Base-by-base conservation (phyloP, 1,139 yeast species). In the Meyerozyma carpophila region DNA sequence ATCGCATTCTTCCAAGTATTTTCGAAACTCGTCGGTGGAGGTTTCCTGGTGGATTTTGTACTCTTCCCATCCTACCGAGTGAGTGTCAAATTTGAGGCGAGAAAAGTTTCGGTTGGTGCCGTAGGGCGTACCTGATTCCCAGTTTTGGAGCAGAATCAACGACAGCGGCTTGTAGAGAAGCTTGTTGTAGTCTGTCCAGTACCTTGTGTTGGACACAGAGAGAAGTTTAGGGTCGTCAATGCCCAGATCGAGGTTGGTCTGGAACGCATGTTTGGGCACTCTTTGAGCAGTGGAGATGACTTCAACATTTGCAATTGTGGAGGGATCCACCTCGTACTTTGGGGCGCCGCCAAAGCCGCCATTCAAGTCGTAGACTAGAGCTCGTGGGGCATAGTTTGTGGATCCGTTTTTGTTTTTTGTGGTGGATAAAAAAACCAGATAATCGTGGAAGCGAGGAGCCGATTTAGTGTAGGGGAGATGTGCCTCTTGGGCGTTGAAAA, bases 151-250 rank as follows among this genome's bases (percentile, higher is more conserved):
- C 7, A 70, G 68, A 41, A 76, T 66, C 45, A 85, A 66, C 2
- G 84, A 74, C 21, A 66, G 65, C 0, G 96, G 94, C 44, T 77
- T 76, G 55, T 81, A 81, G 16, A 86, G 75, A 45, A 90, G 73
- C 52, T 81, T 77, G 41, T 83, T 73, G 57, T 84, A 89, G 59
- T 90, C 96, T 0, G 93, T 74, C 98, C 98, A 93, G 55, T 78
- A 87, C 36, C 61, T 62, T 0, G 89, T 78, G 42, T 75, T 76
- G 0, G 55, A 54, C 0, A 54, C 51, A 4, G 61, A 60, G 39
- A 86, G 61, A 7, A 65, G 48, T 5, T 37, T 10, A 11, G 37
- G 7, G 8, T 52, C 51, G 13, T 45, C 46, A 11, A 50, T 37
- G 0, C 81, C 82, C 2, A 58, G 44, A 60, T 87, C 95, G 28